These are phyloP conservation scores for Sporisorium scitamineum DNA, from an alignment of 1,284 basidiomycete genomes.

Conservation along the genomic window DNA sequence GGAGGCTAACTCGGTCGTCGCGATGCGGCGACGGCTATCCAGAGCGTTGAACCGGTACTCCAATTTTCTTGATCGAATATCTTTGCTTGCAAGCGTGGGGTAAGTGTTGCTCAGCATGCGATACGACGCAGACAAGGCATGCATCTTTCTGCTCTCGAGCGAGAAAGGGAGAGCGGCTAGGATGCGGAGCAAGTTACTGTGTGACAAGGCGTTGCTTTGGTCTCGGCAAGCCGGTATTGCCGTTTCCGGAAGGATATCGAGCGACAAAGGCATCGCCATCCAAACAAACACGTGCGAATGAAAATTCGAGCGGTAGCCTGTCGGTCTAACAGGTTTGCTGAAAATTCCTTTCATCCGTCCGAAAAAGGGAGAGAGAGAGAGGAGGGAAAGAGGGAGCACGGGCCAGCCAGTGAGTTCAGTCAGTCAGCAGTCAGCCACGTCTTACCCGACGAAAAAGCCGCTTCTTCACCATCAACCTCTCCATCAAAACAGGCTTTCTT, in stretches of 20 bases:
- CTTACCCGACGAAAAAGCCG: neutral
- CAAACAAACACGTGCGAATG: neutral
- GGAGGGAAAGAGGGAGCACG: neutral
- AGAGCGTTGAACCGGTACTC: too few species aligned
- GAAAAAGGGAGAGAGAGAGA: neutral
- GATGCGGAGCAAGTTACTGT: neutral
- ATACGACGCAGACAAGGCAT: neutral
- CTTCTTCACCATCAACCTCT: neutral
- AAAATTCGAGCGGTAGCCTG: neutral
- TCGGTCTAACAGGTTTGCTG: neutral
- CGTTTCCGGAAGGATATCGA: constrained; percentile 5
- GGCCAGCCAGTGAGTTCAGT: constrained; percentile 9
- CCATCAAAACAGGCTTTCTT: neutral
- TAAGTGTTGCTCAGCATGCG: neutral
- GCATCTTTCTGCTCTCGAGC: neutral
- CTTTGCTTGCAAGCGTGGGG: too few species aligned
- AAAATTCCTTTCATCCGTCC: neutral
- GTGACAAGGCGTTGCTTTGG: neutral
- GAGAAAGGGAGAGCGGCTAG: too few species aligned
- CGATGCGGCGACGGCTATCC: too few species aligned
- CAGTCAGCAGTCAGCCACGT: neutral
- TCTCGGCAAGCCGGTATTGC: neutral
- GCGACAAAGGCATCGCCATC: neutral
- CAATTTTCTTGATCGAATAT: too few species aligned
- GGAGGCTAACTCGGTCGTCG: too few species aligned